Evolutionary conservation across 2,329 filamentous ascomycete species (phyloP).

Genomic region (Diplocarpon rosae): DNA sequence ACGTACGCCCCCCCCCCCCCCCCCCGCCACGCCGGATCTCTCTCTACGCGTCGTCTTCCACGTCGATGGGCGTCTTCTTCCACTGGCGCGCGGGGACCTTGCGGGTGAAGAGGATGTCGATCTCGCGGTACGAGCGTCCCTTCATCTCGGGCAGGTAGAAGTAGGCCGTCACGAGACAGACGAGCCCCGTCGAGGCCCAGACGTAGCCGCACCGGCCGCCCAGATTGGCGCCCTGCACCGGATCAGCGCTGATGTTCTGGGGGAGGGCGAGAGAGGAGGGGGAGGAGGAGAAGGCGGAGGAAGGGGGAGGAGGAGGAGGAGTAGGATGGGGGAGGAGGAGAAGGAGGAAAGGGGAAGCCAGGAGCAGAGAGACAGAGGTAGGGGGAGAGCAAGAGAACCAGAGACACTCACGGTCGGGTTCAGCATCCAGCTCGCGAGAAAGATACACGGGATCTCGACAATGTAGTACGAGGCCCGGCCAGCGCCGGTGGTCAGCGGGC

Average conservation of each 20-base stretch:
- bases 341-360: too few species aligned
- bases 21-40: too few species aligned
- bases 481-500: conserved; percentile 54
- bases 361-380: too few species aligned
- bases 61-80: conserved; percentile 44
- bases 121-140: conserved; percentile 39
- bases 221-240: conserved; percentile 29
- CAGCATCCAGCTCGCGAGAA: conserved; percentile 49
- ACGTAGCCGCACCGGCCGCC: conserved; percentile 48
- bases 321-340: too few species aligned
- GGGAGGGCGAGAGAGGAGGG: too few species aligned
- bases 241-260: too few species aligned
- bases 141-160: conserved; percentile 50
- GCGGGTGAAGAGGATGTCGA: conserved; percentile 37
- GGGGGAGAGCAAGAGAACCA: too few species aligned
- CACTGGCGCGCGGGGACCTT: conserved; percentile 29
- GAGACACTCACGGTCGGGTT: conserved; percentile 31
- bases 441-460: conserved; percentile 55
- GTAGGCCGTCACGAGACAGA: conserved; percentile 39
- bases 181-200: conserved; percentile 45
- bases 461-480: conserved; percentile 54
- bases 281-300: too few species aligned
- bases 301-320: too few species aligned
- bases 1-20: too few species aligned
- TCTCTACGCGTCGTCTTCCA: conserved; percentile 56